Base-by-base conservation (phyloP, 2,329 filamentous ascomycete species). In the Alternaria conjuncta region DNA sequence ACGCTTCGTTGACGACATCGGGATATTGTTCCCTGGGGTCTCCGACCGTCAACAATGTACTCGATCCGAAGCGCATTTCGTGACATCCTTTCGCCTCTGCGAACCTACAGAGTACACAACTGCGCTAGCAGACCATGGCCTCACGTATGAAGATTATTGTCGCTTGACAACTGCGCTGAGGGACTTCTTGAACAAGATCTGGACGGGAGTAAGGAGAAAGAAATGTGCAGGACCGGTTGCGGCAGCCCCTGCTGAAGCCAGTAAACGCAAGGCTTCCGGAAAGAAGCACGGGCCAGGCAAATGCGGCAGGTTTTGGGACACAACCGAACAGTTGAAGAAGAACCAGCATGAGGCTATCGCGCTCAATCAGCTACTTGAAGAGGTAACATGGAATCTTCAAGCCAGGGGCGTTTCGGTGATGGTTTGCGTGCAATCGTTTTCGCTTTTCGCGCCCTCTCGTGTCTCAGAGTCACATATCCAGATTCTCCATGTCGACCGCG, bases 31-130 rank as follows among this genome's bases (percentile, higher is more conserved):
- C 26, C 71, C 73, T 13, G 73, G 73, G 10, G 71, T 74, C 3
- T 67, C 61, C 46, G 64, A 74, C 49, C 62, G 70, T 15, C 50
- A 30, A 5, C 68, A 63, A 45, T 75, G 73, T 49, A 18, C 36
- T 25, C 60, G 67, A 43, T 62, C 62, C 9, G n/a, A 47, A 12
- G 57, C 66, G 20, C 73, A 74, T 58, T 73, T 74, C 23, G 58
- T 75, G 6, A 66, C 64, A 8, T 70, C 59, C 11, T 75, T 73
- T 62, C 66, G 72, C 11, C 32, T 75, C 13, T 72, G 71, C 62
- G 63, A 73, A 50, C 72, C 71, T 11, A 68, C 70, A 5, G 73
- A 75, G 60, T 75, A 75, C 32, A 71, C 68, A 5, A 75, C 72
- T 13, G 46, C 66, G 18, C 43, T 73, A 21, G 73, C 73, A 9